Conservation (phyloP, 176 grass and related monocot genomes). For the Tuctoria greenei region DNA sequence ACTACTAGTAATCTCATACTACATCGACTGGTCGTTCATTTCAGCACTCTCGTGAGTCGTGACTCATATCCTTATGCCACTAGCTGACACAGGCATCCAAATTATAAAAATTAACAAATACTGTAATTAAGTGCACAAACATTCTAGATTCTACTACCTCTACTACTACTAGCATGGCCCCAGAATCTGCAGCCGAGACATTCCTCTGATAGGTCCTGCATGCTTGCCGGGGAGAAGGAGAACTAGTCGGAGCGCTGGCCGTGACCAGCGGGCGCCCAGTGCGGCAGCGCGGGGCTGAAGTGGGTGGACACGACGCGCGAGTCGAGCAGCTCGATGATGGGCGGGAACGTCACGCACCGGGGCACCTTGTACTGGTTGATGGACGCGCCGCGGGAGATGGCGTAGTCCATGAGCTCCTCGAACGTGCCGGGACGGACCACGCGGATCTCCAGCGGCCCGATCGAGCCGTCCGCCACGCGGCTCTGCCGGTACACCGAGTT, state of each 20-base stretch:
- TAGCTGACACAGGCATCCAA: constrained; percentile 41
- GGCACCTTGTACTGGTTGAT: constrained; percentile 98
- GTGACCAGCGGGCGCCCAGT: constrained; percentile 50
- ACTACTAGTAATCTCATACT: background rate
- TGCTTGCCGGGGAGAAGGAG: background rate
- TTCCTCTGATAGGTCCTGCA: background rate
- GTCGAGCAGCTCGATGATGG: constrained; percentile 88
- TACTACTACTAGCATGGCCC: background rate
- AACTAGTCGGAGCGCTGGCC: constrained; percentile 41
- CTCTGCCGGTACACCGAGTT: constrained; percentile 92
- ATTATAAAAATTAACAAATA: constrained; percentile 36
- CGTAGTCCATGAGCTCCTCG: constrained; percentile 96
- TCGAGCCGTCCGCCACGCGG: constrained; percentile 81
- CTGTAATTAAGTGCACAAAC: background rate
- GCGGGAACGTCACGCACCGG: constrained; percentile 82
- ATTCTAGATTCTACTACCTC: background rate
- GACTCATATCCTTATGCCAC: constrained; percentile 23
- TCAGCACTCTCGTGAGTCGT: background rate
- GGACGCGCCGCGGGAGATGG: constrained; percentile 81
- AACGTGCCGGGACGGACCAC: constrained; percentile 76
- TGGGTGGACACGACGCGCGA: constrained; percentile 80
- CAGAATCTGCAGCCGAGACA: background rate
- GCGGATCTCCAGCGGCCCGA: constrained; percentile 89
- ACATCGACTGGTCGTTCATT: constrained; percentile 36
- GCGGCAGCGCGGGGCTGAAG: constrained; percentile 79